Evolutionary conservation across 2,329 filamentous ascomycete species (phyloP), one percentile per base, ranked within the genome.

Genomic region (Sclerotinia trifoliorum): DNA sequence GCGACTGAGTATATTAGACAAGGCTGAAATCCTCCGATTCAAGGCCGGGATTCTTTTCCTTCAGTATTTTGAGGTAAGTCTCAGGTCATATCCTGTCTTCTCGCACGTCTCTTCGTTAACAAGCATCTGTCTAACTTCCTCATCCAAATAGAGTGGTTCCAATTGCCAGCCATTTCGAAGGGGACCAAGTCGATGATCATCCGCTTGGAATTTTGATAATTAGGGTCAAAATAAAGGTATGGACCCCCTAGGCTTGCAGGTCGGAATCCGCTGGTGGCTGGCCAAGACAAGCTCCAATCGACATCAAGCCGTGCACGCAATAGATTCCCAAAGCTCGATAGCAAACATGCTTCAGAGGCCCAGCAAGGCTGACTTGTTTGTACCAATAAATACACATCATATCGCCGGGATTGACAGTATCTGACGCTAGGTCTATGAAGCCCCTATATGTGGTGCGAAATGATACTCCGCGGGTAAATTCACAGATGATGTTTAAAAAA

Each of bases 181-280:
- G 15, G 24, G n/a, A n/a, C 39, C 49, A 42, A 65, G 24, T 65
- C 49, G 24, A 26, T 35, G 49, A 64, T 65, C 49, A 55, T 55
- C 39, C 5, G 2, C 46, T 44, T 46, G 35, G n/a, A n/a, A 13
- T n/a, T 15, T 29, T 26, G 35, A n/a, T n/a, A 29, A 54, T 13
- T 29, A 21, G 42, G 2, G 17, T 65, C 62, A 39, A 7, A 13
- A 26, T 15, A 17, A 6, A 26, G 1, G 49, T 52, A 17, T 52
- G n/a, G 24, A 17, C 5, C 3, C 24, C 24, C 4, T 5, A 26
- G n/a, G 24, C 6, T 15, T 49, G 46, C 49, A 48, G 48, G 4
- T 13, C 39, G 15, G 15, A 44, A 35, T n/a, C 24, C 19, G 11
- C 51, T 21, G 62, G 51, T 13, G 48, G 46, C 46, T 24, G 61